Conservation (phyloP, 768 basidiomycete genomes). For the Trametes cubensis region DNA sequence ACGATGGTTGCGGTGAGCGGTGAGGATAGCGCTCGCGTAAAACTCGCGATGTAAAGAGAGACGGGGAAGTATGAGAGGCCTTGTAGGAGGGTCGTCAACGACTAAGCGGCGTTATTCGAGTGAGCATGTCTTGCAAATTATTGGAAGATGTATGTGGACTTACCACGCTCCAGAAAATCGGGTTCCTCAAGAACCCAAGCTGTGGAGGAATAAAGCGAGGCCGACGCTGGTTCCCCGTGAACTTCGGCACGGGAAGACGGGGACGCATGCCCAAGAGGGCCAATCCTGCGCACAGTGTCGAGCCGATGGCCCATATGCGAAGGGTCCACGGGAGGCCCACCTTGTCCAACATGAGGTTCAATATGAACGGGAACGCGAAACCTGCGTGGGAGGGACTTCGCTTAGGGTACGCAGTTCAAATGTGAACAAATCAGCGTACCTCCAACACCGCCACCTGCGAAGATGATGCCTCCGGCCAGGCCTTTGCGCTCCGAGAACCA, state of each 20-base stretch:
- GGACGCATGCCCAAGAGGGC: conserved; percentile 27
- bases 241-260: conserved; percentile 29
- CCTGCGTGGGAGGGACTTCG: too few species aligned
- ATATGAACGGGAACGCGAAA: conserved; percentile 28
- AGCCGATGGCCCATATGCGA: conserved; percentile 25
- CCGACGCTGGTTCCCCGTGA: conserved; percentile 16
- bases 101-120: neutral
- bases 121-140: neutral
- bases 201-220: conserved; percentile 28
- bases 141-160: conserved; percentile 6
- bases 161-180: conserved; percentile 29
- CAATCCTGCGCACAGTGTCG: conserved; percentile 20
- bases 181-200: conserved; percentile 26
- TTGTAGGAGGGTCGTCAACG: conserved; percentile 25
- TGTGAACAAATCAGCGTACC: too few species aligned
- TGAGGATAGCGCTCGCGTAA: conserved; percentile 24
- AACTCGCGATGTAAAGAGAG: conserved; percentile 31
- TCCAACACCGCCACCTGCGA: conserved; percentile 30
- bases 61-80: conserved; percentile 33
- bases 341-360: conserved; percentile 23
- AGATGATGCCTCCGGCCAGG: conserved; percentile 29
- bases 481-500: conserved; percentile 30
- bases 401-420: too few species aligned
- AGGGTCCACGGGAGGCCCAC: conserved; percentile 29
- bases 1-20: conserved; percentile 28